These are phyloP conservation scores for Chrysosporium keratinophilum DNA, from an alignment of 2,329 filamentous ascomycete species.

Conservation along the genomic window DNA sequence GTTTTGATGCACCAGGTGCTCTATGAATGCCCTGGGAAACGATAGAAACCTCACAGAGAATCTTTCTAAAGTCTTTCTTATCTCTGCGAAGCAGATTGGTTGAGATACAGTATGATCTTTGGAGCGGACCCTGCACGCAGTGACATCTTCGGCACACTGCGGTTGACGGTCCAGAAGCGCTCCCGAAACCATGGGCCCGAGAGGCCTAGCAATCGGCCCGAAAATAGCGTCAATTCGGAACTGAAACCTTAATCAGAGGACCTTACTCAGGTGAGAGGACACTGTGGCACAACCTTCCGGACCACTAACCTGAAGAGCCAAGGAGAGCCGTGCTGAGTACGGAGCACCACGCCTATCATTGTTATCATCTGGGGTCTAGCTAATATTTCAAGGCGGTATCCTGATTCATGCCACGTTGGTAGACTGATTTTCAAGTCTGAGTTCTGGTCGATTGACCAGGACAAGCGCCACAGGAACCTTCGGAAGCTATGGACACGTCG, in stretches of 20 bases:
- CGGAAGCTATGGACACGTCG: slow-evolving; percentile 3
- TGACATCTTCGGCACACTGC: background rate
- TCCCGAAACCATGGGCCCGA: background rate
- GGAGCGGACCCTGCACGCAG: too few relatives aligned
- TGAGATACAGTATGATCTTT: too few relatives aligned
- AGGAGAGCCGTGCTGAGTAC: background rate
- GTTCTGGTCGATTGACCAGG: slow-evolving; percentile 18
- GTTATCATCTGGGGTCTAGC: background rate
- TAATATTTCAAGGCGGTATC: background rate
- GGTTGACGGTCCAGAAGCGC: background rate
- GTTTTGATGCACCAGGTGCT: too few relatives aligned
- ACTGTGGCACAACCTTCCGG: background rate
- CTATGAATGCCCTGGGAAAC: too few relatives aligned
- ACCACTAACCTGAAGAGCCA: background rate
- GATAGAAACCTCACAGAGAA: too few relatives aligned
- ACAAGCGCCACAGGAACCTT: background rate
- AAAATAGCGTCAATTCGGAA: background rate
- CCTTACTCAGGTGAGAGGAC: background rate
- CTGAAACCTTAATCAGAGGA: background rate
- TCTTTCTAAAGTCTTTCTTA: too few relatives aligned
- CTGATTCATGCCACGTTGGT: background rate
- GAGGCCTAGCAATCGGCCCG: background rate
- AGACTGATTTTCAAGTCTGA: background rate
- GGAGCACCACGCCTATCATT: background rate
- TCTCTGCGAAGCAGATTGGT: too few relatives aligned